These are phyloP conservation scores for Barnettozyma hawaiiensis DNA, from an alignment of 1,139 yeast species.

Conservation along the genomic window DNA sequence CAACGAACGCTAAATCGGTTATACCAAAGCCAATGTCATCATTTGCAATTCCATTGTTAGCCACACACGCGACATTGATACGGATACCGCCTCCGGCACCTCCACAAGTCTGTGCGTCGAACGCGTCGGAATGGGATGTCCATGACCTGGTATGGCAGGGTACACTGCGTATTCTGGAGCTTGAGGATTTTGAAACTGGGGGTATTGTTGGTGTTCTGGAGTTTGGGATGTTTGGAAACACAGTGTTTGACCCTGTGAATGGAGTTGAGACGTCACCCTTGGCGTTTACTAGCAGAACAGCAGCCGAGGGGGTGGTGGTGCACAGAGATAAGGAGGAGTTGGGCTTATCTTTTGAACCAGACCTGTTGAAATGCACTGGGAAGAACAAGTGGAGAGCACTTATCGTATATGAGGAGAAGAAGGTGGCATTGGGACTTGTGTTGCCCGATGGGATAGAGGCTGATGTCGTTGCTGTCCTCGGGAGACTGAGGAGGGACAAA, in stretches of 20 bases:
- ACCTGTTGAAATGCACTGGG: conserved; percentile 11
- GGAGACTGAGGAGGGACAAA: conserved; percentile 15
- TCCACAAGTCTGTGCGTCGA: background rate
- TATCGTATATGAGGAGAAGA: conserved; percentile 16
- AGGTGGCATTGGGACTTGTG: conserved; percentile 30
- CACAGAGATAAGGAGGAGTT: background rate
- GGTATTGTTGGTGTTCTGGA: conserved; percentile 16
- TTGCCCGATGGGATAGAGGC: background rate
- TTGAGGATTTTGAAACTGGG: conserved; percentile 15
- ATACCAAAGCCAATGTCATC: background rate
- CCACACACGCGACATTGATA: conserved; percentile 9
- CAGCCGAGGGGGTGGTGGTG: too few species aligned
- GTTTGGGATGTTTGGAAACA: conserved; percentile 28
- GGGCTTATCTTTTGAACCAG: too few species aligned
- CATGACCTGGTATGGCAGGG: conserved; percentile 31
- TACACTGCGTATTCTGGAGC: conserved; percentile 28
- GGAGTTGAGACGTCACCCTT: conserved; percentile 17
- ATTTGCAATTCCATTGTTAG: background rate
- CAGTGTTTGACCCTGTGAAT: conserved; percentile 28
- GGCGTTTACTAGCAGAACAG: conserved; percentile 2
- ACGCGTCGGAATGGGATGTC: background rate
- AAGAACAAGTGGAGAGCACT: conserved; percentile 16
- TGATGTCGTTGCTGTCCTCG: conserved; percentile 5
- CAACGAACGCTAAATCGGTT: too few species aligned
- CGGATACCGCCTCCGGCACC: conserved; percentile 29